phyloP scores from a whole-genome alignment of 768 basidiomycete species.

The Boletus reticuloceps region DNA sequence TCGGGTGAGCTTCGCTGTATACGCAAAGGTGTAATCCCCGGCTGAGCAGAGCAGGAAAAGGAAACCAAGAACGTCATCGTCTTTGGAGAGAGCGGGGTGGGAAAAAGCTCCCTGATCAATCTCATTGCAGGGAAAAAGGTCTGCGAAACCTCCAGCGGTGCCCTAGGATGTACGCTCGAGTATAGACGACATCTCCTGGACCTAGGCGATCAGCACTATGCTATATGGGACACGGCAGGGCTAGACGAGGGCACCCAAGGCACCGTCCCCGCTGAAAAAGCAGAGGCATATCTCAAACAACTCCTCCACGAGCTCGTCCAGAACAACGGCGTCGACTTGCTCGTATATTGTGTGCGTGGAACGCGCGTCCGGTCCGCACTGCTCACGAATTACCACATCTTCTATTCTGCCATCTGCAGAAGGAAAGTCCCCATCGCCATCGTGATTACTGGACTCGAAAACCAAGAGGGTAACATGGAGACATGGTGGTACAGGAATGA shows the following conservation, averaged over 20 bases:
- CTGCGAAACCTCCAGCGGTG: slow-evolving; percentile 31
- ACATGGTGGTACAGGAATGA: slow-evolving; percentile 31
- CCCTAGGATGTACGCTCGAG: slow-evolving; percentile 37
- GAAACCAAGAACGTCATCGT: slow-evolving; percentile 35
- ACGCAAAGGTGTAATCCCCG: not conserved
- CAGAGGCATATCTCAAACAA: slow-evolving; percentile 28
- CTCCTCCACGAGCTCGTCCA: slow-evolving; percentile 36
- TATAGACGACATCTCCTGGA: slow-evolving; percentile 21
- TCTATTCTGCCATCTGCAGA: slow-evolving; percentile 40
- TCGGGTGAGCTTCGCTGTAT: slow-evolving; percentile 10
- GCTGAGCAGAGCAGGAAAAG: slow-evolving; percentile 16
- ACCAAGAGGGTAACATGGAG: slow-evolving; percentile 34
- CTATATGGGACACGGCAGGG: slow-evolving; percentile 36
- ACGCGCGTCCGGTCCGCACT: slow-evolving; percentile 34
- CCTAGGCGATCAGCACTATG: slow-evolving; percentile 17
- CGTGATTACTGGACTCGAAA: slow-evolving; percentile 42
- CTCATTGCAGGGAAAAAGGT: slow-evolving; percentile 31
- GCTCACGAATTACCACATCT: slow-evolving; percentile 39
- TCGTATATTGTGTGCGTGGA: slow-evolving; percentile 41
- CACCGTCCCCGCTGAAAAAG: slow-evolving; percentile 28
- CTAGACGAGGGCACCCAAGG: slow-evolving; percentile 29
- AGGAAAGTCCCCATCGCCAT: slow-evolving; percentile 38
- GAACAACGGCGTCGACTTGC: slow-evolving; percentile 38
- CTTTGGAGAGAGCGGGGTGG: slow-evolving; percentile 42
- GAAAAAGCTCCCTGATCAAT: slow-evolving; percentile 47